Evolutionary conservation across 352 stramenopile species (phyloP), one percentile per base, ranked within the genome.

Genomic region (Pythium coloratum): DNA sequence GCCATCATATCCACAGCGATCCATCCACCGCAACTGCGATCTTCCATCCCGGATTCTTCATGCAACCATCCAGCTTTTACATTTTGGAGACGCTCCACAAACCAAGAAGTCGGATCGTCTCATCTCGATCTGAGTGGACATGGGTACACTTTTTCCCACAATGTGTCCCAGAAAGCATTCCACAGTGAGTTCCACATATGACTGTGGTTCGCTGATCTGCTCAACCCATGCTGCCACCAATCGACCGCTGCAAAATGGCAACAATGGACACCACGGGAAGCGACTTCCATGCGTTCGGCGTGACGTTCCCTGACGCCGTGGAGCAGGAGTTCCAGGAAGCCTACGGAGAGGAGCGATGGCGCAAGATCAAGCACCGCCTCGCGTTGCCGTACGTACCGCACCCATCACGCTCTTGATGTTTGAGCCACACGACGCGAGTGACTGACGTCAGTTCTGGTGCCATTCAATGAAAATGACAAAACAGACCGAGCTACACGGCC

Each of bases 361-460:
- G 62, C 6, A 71, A 79, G 47, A 94, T 96, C 74, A 94, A 94
- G 64, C 80, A 75, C 33, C 76, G 84, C 28, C 75, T 96, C 47
- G 82, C 84, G 30, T 72, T 72, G 14, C 78, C 84, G 82, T 91
- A 85, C 47, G 77, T 81, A 26, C 7, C 18, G 6, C 9, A 13
- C 18, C 1, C 6, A 30, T 30, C 28, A 30, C 28, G 28, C 28
- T 30, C 28, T 30, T 30, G 28, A 30, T 30, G 28, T 30, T 30
- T 30, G 28, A 30, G 28, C 28, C 28, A 30, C 28, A 30, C 28
- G 28, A 30, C 28, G 28, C 28, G 28, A 30, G 28, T 30, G 28
- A 55, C 47, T 33, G 46, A 44, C 67, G 57, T 63, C 38, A 38
- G 38, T 40, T 16, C 32, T 36, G 47, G 2, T 53, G n/a, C 51